Percentiles rank a stretch among this genome's conserved stretches.
Evolutionary conservation across 768 basidiomycete genomes (phyloP).

Genomic region (Tubosaeta brunneosetosa): DNA sequence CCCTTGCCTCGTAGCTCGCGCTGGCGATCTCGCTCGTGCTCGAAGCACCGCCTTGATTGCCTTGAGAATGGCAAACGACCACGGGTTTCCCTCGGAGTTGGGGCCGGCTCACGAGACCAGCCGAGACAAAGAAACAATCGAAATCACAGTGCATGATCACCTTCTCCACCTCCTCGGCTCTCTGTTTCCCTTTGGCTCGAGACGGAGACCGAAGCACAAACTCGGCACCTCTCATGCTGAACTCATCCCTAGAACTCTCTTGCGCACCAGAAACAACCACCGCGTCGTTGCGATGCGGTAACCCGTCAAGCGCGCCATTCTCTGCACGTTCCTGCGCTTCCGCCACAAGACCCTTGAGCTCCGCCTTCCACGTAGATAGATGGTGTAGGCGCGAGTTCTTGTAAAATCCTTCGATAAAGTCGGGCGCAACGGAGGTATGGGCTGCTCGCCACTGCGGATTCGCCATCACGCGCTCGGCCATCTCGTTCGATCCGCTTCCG

Average conservation of each 20-base stretch:
- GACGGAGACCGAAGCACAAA: conserved; percentile 46
- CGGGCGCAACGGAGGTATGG: conserved; percentile 81
- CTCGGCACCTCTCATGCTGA: conserved; percentile 53
- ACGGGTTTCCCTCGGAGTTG: conserved; percentile 83
- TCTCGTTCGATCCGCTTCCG: conserved; percentile 58
- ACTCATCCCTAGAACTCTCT: conserved; percentile 14
- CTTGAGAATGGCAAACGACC: conserved; percentile 94
- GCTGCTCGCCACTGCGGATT: conserved; percentile 81
- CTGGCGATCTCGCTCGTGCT: conserved; percentile 96
- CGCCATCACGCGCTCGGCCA: conserved; percentile 76
- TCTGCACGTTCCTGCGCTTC: conserved; percentile 76
- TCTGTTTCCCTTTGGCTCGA: conserved; percentile 49
- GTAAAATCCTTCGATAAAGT: conserved; percentile 82
- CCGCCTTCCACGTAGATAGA: conserved; percentile 87
- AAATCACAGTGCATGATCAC: conserved; percentile 94
- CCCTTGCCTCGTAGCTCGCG: conserved; percentile 89
- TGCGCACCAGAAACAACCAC: background rate
- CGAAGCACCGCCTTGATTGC: conserved; percentile 59
- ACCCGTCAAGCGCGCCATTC: conserved; percentile 19
- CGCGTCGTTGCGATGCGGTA: background rate
- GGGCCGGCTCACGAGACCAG: conserved; percentile 75
- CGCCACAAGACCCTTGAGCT: conserved; percentile 73
- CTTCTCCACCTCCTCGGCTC: conserved; percentile 44
- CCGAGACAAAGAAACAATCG: conserved; percentile 95
- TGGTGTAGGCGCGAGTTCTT: conserved; percentile 91